A percentile compares a stretch with the other conserved stretches of the same genome.
These are phyloP conservation scores for Nectriaceae sp. DNA, from an alignment of 2,329 filamentous ascomycete species.

Conservation along the genomic window DNA sequence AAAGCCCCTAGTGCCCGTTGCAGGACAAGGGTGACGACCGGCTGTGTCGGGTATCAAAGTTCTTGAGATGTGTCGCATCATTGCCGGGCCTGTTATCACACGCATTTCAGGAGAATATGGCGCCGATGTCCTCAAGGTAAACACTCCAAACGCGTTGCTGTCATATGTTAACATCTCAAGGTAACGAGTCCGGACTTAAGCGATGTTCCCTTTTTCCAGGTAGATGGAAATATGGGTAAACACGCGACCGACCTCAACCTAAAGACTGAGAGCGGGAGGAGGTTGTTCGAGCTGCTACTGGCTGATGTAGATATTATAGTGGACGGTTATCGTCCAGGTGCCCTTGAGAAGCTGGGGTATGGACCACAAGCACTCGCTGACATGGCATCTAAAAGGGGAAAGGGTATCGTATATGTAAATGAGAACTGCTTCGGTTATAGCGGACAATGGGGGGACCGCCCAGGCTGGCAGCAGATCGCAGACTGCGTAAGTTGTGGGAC, in stretches of 20 bases:
- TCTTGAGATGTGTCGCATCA: constrained; percentile 73
- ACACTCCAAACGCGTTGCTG: constrained; percentile 61
- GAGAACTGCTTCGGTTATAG: constrained; percentile 71
- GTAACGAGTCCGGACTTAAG: constrained; percentile 68
- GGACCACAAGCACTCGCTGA: constrained; percentile 55
- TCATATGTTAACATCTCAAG: no score
- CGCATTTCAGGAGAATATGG: constrained; percentile 75
- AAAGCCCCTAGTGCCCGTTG: constrained; percentile 50
- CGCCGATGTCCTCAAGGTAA: constrained; percentile 73
- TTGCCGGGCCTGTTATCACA: constrained; percentile 73
- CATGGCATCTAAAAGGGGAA: constrained; percentile 55
- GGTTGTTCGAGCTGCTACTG: constrained; percentile 64
- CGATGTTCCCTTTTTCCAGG: constrained; percentile 72
- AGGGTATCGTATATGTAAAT: constrained; percentile 67
- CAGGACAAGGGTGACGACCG: constrained; percentile 22
- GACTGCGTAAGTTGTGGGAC: constrained; percentile 50
- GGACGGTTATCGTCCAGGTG: constrained; percentile 70
- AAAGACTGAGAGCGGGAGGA: constrained; percentile 53
- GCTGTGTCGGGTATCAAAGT: constrained; percentile 67
- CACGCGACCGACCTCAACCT: constrained; percentile 66
- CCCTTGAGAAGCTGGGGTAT: constrained; percentile 64
- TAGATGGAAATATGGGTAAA: constrained; percentile 73
- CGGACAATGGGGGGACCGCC: constrained; percentile 61
- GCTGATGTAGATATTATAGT: constrained; percentile 64
- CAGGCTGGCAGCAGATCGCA: constrained; percentile 74